phyloP scores from a whole-genome alignment of 1,284 basidiomycete species.

The Ustilago crameri region DNA sequence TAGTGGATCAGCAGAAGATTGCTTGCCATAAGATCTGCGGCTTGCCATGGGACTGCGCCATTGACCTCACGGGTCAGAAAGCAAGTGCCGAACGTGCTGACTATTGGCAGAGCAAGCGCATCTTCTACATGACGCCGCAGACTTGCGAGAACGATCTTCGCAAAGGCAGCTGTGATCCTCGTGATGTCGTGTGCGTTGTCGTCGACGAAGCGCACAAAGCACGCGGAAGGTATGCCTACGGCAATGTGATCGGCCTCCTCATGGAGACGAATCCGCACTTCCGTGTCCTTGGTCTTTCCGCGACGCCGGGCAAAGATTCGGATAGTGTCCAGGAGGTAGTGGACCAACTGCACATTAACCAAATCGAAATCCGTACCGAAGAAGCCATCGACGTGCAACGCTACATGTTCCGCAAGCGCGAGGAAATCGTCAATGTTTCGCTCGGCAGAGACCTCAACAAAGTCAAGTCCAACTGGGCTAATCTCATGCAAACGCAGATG shows the following conservation, averaged over 20 bases:
- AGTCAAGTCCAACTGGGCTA: constrained; percentile 65
- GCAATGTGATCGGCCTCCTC: constrained; percentile 85
- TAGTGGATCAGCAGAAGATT: constrained; percentile 86
- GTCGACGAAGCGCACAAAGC: constrained; percentile 96
- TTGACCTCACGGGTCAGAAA: constrained; percentile 81
- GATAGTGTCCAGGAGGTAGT: constrained; percentile 91
- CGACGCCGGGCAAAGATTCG: constrained; percentile 88
- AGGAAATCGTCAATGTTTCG: constrained; percentile 59
- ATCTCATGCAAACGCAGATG: constrained; percentile 64
- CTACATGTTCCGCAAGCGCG: constrained; percentile 85
- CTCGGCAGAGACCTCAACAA: constrained; percentile 54
- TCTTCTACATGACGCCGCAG: constrained; percentile 98
- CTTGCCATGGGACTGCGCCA: constrained; percentile 86
- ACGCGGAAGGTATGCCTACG: constrained; percentile 92
- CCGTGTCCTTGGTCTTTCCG: constrained; percentile 90
- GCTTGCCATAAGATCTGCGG: constrained; percentile 95
- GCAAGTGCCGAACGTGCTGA: constrained; percentile 45
- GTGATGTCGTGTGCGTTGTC: constrained; percentile 83
- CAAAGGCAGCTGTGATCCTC: constrained; percentile 79
- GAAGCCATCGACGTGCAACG: constrained; percentile 85
- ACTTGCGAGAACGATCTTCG: constrained; percentile 89
- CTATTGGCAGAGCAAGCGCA: constrained; percentile 82
- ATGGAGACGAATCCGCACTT: constrained; percentile 95
- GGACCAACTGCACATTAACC: constrained; percentile 93
- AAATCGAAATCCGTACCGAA: constrained; percentile 94